A percentile compares a stretch with the other conserved stretches of the same genome.
These are phyloP conservation scores for Auriscalpium vulgare DNA, from an alignment of 768 basidiomycete species.

Conservation along the genomic window DNA sequence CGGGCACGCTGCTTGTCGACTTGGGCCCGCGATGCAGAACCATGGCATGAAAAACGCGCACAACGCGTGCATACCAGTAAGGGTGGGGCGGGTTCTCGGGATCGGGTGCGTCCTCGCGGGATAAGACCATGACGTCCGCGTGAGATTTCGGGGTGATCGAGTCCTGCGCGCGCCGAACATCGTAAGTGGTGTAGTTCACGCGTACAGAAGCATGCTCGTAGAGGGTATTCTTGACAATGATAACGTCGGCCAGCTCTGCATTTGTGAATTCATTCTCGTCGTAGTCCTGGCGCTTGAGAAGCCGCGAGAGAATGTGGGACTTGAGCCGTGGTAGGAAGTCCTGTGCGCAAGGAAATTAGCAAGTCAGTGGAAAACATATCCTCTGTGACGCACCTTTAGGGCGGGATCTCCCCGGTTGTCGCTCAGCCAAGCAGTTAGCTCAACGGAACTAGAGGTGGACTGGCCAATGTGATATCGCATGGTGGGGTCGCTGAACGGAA, in stretches of 20 bases:
- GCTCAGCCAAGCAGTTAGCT: not conserved
- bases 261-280: constrained; percentile 7
- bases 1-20: not conserved
- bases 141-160: constrained; percentile 15
- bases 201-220: constrained; percentile 15
- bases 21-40: constrained; percentile 11
- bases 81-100: not conserved
- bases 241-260: constrained; percentile 2
- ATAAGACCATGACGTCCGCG: constrained; percentile 16
- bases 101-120: not conserved
- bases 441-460: not conserved
- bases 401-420: not conserved
- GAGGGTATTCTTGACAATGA: constrained; percentile 11
- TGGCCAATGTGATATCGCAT: not conserved
- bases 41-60: constrained; percentile 22
- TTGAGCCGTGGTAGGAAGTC: constrained; percentile 15
- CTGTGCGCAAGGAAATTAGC: not conserved
- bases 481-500: not conserved
- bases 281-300: constrained; percentile 8
- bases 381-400: not conserved
- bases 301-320: constrained; percentile 16
- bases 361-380: not conserved
- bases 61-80: constrained; percentile 26
- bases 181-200: constrained; percentile 19
- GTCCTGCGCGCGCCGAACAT: constrained; percentile 11